Percentiles rank a stretch among this genome's conserved stretches.
These are phyloP conservation scores for Exutisphaerella laricina DNA, from an alignment of 2,329 filamentous ascomycete genomes.

Conservation along the genomic window DNA sequence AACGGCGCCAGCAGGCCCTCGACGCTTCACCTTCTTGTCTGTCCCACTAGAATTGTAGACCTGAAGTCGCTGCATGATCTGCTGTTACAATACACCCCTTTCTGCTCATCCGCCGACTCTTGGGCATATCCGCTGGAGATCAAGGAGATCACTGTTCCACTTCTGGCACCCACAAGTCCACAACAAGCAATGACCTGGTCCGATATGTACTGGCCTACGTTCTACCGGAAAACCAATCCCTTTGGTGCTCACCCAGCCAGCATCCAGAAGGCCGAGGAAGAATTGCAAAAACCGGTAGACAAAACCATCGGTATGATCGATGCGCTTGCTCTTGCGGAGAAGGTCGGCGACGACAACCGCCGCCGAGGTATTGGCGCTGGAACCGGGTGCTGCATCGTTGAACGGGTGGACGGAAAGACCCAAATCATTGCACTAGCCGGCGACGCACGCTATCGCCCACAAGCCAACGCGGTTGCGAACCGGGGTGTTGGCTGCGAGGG, in stretches of 20 bases:
- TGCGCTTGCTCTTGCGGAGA: conserved; percentile 59
- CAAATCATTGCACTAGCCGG: conserved; percentile 67
- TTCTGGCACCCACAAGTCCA: conserved; percentile 67
- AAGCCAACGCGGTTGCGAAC: conserved; percentile 20
- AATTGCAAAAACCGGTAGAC: conserved; percentile 47
- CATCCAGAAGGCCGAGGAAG: conserved; percentile 62
- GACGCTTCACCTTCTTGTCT: conserved; percentile 48
- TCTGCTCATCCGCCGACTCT: conserved; percentile 34
- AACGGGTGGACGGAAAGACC: conserved; percentile 46
- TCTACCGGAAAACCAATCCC: conserved; percentile 82
- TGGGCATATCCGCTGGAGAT: conserved; percentile 48
- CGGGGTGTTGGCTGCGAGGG: conserved; percentile 40
- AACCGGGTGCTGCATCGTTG: conserved; percentile 70
- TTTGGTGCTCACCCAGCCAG: conserved; percentile 76
- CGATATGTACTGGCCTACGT: conserved; percentile 72
- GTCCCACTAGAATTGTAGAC: conserved; percentile 47
- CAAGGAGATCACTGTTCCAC: conserved; percentile 61
- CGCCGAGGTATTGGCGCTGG: conserved; percentile 58
- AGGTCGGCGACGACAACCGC: conserved; percentile 56
- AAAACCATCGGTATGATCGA: conserved; percentile 49
- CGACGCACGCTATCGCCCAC: conserved; percentile 63
- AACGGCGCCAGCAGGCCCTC: conserved; percentile 37
- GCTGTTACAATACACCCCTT: conserved; percentile 36
- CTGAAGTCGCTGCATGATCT: conserved; percentile 48
- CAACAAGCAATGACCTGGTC: conserved; percentile 71